Percentiles rank a stretch among this genome's conserved stretches.
Conservation (phyloP, 352 stramenopile species). For the Globisporangium megalacanthum region DNA sequence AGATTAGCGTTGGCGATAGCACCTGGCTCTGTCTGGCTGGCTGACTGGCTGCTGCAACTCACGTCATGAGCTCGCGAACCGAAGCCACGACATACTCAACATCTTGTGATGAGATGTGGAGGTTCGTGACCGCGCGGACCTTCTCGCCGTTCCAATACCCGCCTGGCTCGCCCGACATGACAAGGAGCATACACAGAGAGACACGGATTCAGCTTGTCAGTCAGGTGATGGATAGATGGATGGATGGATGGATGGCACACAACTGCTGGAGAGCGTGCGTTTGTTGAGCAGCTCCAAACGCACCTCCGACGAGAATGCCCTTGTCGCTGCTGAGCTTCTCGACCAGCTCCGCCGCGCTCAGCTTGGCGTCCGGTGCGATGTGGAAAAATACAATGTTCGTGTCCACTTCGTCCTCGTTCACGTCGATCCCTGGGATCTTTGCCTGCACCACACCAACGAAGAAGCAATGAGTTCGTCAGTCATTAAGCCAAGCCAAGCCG, state of each 20-base stretch:
- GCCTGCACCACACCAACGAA: constrained; percentile 12
- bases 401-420: constrained; percentile 61
- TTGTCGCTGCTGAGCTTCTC: constrained; percentile 57
- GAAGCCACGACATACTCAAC: constrained; percentile 56
- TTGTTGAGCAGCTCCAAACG: not conserved
- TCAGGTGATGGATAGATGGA: too few relatives aligned
- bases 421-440: constrained; percentile 52
- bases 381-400: constrained; percentile 90
- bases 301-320: constrained; percentile 58
- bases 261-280: too few relatives aligned
- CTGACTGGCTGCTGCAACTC: not conserved
- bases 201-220: not conserved
- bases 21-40: too few relatives aligned
- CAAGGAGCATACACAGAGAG: not conserved
- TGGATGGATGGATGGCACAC: too few relatives aligned
- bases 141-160: constrained; percentile 57
- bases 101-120: constrained; percentile 63
- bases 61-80: constrained; percentile 51
- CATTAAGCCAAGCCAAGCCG: not conserved
- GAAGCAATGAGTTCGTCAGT: not conserved
- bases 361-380: constrained; percentile 46
- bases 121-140: constrained; percentile 67
- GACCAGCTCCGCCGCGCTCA: constrained; percentile 47
- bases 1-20: too few relatives aligned
- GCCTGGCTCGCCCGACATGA: constrained; percentile 12